Evolutionary conservation across 257 asterid species (phyloP), one percentile per base, ranked within the genome.

Genomic region (Avicennia marina): DNA sequence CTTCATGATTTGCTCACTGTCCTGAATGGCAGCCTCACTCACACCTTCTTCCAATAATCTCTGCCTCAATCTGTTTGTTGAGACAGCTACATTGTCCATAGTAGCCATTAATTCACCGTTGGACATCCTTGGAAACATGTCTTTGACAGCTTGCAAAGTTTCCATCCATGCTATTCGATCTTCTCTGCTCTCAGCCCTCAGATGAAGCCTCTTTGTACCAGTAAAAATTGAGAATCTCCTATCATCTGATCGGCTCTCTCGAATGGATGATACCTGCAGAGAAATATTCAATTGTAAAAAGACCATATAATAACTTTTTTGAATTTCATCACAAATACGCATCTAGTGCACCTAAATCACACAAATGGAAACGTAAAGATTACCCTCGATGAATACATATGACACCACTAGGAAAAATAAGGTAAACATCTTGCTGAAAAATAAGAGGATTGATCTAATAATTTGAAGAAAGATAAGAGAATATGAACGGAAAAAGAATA

Each of bases 71-170:
- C 70, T 78, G 40, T 85, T 90, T 1, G 95, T 91, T 19, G 95
- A 91, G 66, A 91, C 69, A 25, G 67, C 53, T 42, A 78, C 69
- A 58, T 71, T 67, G 25, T 85, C 89, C 69, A 83, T 60, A 13
- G 93, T 85, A 68, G 95, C 98, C 94, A 88, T 85, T 65, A 91
- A 75, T 72, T 88, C 98, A 60, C 97, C 80, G 77, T 88, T 88
- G 55, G 98, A 88, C 60, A 91, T 77, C 83, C 98, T 88, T 0
- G 98, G 98, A 56, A 81, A 91, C 88, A 86, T 77, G 66, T 77
- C 95, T 72, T 91, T 91, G 57, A 88, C 87, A 67, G 96, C 93
- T 66, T 78, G 90, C 73, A 91, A 73, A 20, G 98, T 94, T 70
- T 88, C 98, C 76, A 83, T 58, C 98, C 98, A 91, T 36, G 89